Conservation (phyloP, 148 eudicot species). For the Arbutus unedo region DNA sequence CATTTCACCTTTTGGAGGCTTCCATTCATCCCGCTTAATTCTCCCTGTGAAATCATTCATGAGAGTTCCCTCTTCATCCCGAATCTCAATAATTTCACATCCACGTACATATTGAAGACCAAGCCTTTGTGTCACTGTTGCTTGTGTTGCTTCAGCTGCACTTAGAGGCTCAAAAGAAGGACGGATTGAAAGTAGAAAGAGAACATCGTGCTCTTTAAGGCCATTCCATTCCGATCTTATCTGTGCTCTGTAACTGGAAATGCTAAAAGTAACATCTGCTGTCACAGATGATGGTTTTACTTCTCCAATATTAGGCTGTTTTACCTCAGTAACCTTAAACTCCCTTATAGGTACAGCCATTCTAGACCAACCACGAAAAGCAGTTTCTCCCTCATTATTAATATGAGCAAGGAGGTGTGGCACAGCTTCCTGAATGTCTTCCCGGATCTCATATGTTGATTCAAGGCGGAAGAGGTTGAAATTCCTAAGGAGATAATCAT, state of each 20-base stretch:
- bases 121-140: conserved; percentile 87
- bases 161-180: conserved; percentile 96
- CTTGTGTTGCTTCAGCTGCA: conserved; percentile 76
- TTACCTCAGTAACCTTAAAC: conserved; percentile 74
- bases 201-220: conserved; percentile 93
- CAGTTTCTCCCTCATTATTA: conserved; percentile 88
- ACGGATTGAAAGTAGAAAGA: conserved; percentile 84
- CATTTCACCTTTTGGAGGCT: conserved; percentile 96
- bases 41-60: conserved; percentile 99
- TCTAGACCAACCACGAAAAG: conserved; percentile 99
- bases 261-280: conserved; percentile 75
- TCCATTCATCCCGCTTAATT: conserved; percentile 97
- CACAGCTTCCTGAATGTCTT: conserved; percentile 97
- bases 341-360: conserved; percentile 94
- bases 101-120: conserved; percentile 98
- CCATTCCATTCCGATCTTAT: conserved; percentile 96
- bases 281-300: conserved; percentile 94
- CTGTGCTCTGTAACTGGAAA: conserved; percentile 83
- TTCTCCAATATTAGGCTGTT: conserved; percentile 98
- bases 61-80: conserved; percentile 86
- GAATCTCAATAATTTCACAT: conserved; percentile 92
- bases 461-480: conserved; percentile 98
- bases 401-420: conserved; percentile 88
- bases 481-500: conserved; percentile 91
- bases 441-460: conserved; percentile 97